Evolutionary conservation across 164 flowering plant species (phyloP).

Genomic region (Amborella trichopoda): DNA sequence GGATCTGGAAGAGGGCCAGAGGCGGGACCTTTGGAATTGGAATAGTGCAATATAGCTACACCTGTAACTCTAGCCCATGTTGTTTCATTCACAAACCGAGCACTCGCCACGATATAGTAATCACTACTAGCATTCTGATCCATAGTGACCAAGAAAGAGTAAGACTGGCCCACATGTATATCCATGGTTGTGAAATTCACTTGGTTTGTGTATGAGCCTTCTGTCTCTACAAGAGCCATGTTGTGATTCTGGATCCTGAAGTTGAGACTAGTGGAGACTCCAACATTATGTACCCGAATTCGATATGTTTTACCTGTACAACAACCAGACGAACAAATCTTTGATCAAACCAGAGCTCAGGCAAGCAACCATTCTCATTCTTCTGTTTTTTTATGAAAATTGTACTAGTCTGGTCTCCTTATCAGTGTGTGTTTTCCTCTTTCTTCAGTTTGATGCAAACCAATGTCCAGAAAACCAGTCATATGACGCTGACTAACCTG

Average conservation of each 20-base stretch:
- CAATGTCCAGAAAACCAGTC: no score
- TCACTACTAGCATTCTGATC: slow-evolving; percentile 93
- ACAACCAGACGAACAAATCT: slow-evolving; percentile 1
- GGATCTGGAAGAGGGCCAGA: slow-evolving; percentile 73
- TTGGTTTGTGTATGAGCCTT: slow-evolving; percentile 91
- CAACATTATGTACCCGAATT: slow-evolving; percentile 85
- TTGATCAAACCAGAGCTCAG: no score
- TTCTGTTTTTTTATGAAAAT: no score
- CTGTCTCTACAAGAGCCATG: slow-evolving; percentile 72
- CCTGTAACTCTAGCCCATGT: slow-evolving; percentile 81
- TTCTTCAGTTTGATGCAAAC: no score
- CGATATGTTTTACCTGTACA: slow-evolving; percentile 87
- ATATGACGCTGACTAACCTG: no score
- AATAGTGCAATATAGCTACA: slow-evolving; percentile 74
- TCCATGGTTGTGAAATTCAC: slow-evolving; percentile 91
- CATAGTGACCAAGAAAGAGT: slow-evolving; percentile 87
- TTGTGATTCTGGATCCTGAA: slow-evolving; percentile 90
- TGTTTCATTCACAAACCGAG: slow-evolving; percentile 85
- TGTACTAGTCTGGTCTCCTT: no score
- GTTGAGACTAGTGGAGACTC: slow-evolving; percentile 82
- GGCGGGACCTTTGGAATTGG: slow-evolving; percentile 80
- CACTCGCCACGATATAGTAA: slow-evolving; percentile 94
- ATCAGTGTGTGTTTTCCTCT: no score
- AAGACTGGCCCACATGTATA: slow-evolving; percentile 97
- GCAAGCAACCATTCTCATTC: no score